These are phyloP conservation scores for Fusarium agapanthi DNA, from an alignment of 2,329 filamentous ascomycete species.

Conservation along the genomic window DNA sequence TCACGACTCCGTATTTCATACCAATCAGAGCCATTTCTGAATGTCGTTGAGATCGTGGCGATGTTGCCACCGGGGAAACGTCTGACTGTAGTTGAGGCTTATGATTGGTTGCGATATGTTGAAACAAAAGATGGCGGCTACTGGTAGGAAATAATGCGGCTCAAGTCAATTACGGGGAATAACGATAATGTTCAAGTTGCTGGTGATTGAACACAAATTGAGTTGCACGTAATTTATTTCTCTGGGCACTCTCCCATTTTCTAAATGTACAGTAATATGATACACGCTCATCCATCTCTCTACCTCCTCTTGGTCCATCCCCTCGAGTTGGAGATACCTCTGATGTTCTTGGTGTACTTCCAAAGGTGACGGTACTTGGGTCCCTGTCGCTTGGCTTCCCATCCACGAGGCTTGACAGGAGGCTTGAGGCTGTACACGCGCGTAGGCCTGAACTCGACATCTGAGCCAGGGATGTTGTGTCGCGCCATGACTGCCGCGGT, in stretches of 20 bases:
- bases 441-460: slow-evolving; percentile 85
- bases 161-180: neutral
- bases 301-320: slow-evolving; percentile 54
- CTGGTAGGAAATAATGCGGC: neutral
- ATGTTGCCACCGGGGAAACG: neutral
- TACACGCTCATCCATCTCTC: slow-evolving; percentile 26
- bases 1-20: neutral
- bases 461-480: slow-evolving; percentile 76
- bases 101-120: neutral
- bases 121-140: neutral
- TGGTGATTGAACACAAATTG: neutral
- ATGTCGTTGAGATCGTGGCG: neutral
- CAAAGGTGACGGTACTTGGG: slow-evolving; percentile 71
- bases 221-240: slow-evolving; percentile 7
- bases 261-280: slow-evolving; percentile 44
- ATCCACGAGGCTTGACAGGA: slow-evolving; percentile 68
- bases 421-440: slow-evolving; percentile 75
- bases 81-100: neutral
- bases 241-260: slow-evolving; percentile 32
- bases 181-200: neutral
- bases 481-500: slow-evolving; percentile 89
- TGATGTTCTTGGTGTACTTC: slow-evolving; percentile 71
- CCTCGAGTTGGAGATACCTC: slow-evolving; percentile 53
- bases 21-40: neutral
- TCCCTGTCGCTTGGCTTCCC: slow-evolving; percentile 72